These are phyloP conservation scores for Fragaria iinumae DNA, from an alignment of 306 rosid genomes.

Conservation along the genomic window DNA sequence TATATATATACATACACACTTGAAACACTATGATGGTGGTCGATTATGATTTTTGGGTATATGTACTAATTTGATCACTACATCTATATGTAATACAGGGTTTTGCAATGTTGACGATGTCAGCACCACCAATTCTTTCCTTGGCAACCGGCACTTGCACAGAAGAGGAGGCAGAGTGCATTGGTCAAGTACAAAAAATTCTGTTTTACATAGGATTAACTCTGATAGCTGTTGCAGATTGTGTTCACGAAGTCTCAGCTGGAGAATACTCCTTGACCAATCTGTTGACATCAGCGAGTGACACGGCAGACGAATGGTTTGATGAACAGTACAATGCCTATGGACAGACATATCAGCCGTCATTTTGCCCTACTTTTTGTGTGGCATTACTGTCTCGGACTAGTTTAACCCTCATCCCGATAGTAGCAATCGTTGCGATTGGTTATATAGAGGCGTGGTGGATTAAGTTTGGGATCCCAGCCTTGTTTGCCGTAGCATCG, in stretches of 20 bases:
- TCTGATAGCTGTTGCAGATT: slow-evolving; percentile 20
- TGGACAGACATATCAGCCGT: too few species aligned
- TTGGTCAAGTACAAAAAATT: slow-evolving; percentile 1
- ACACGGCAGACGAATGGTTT: too few species aligned
- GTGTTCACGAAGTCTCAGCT: not conserved
- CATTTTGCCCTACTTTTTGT: not conserved
- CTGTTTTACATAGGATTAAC: slow-evolving; percentile 20
- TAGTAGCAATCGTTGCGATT: not conserved
- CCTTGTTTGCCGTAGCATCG: not conserved
- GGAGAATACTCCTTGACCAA: not conserved
- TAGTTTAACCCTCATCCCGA: not conserved
- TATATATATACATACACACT: too few species aligned
- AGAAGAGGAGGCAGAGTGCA: slow-evolving; percentile 11
- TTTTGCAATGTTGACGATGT: slow-evolving; percentile 16
- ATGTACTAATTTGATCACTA: too few species aligned
- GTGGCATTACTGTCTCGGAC: not conserved
- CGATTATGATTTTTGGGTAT: too few species aligned
- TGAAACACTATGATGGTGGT: too few species aligned
- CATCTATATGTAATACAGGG: not conserved
- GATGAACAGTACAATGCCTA: not conserved
- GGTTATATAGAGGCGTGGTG: slow-evolving; percentile 13
- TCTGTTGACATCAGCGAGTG: too few species aligned
- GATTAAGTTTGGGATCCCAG: slow-evolving; percentile 14
- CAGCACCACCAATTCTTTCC: slow-evolving; percentile 22
- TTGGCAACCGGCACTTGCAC: slow-evolving; percentile 8